Base-by-base conservation (phyloP, 1,139 yeast genomes). In the Kurtzmaniella quercitrusa region DNA sequence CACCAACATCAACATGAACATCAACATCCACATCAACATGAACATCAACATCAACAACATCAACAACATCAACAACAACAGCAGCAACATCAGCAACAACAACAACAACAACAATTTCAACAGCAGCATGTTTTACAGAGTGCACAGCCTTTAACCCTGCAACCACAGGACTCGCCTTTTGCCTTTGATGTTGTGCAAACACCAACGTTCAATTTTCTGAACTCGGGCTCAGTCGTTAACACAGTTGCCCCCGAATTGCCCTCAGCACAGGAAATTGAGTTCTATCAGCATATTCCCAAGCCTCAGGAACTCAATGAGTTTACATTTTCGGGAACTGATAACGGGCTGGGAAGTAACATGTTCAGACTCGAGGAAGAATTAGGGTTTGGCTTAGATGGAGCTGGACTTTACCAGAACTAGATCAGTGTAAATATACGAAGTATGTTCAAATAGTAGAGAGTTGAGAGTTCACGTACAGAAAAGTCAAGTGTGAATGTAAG, bases 231-330 rank as follows among this genome's bases (percentile, higher is more conserved):
- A 2, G 71, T 65, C 10, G 68, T 68, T 12, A 59, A 65, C 45
- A 66, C 71, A 18, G 58, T 61, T 44, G 60, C 68, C 1, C 44
- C 55, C 10, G 57, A 57, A 12, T 47, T 56, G 37, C 50, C 47
- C 18, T 57, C 55, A 37, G 61, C 57, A 31, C 49, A 49, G 34
- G 59, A 56, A 34, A 43, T 57, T n/a, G 67, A 59, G 49, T 65
- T 60, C 49, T 69, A 68, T 47, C 66, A 64, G 40, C 57, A 66
- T 8, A 62, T 69, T 40, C 77, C 78, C n/a, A 71, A 68, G 50
- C 78, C 77, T 1, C 77, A 73, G 51, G 78, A 71, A 45, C 51
- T 73, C 21, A 71, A 70, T 41, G 76, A 71, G 40, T 73, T 73
- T 47, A 53, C 67, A 3, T 61, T 65, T 44, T 57, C 63, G 38